Evolutionary conservation across 768 basidiomycete species (phyloP), one percentile per base, ranked within the genome.

Genomic region (Pleurotus eryngii): DNA sequence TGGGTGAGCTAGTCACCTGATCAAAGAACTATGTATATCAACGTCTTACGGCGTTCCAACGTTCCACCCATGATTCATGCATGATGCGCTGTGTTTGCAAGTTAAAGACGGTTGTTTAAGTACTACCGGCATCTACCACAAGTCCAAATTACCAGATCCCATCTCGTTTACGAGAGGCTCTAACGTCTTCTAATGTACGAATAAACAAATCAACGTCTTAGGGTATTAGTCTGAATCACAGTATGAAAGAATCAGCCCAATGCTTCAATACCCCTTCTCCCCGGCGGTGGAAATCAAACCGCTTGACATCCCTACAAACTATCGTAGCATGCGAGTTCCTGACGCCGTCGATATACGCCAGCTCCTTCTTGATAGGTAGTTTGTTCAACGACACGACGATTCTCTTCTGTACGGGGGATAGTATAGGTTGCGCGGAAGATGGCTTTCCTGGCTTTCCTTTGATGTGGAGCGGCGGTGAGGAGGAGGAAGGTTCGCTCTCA

Each of bases 281-380:
- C 39, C 71, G 66, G 38, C 76, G 70, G 62, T 91, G 87, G 11
- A 69, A 60, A 60, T 79, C 72, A 65, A 88, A 89, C 30, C 75
- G 72, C 64, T 84, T 76, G 55, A 83, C 68, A 60, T 92, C 89
- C 45, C 91, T 75, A 67, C 81, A 84, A 8, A 93, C 74, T 60
- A 94, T 87, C 57, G 82, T 74, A 4, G 79, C 89, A 70, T 94
- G 91, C 24, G 89, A 73, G 63, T 92, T 92, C 39, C 70, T 65
- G 20, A 85, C 76, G 1, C 72, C 71, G 17, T 76, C 70, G 61
- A 92, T 85, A 65, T 82, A 90, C 17, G 81, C 87, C 17, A 81
- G 68, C 61, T 89, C 81, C 70, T 92, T 93, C 74, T 83, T 78
- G 47, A 93, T 65, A 0, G 89, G 88, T 9, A 93, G 78, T 43